Evolutionary conservation across 345 rosid genomes (phyloP), one percentile per base, ranked within the genome.

Genomic region (Camelina neglecta): DNA sequence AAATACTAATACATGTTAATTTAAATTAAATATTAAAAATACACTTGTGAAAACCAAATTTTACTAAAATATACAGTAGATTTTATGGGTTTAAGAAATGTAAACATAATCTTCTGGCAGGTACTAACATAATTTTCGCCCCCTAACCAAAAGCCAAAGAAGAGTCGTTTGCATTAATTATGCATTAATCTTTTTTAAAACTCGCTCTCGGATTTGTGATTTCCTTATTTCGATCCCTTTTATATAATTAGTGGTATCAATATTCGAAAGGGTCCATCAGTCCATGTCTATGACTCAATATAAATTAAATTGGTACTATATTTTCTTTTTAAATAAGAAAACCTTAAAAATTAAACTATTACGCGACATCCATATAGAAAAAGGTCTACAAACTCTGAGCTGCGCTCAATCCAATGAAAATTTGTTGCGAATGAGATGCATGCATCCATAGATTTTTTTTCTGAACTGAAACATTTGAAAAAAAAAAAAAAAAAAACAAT

Each of bases 71-170:
- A 11, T 36, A 55, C 11, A 20, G 16, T 50, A 8, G 44, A 51
- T 26, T 50, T 38, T 42, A 24, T 33, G 31, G 20, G 18, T 50
- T 50, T 33, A 35, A 31, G 47, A 58, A 48, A 15, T 23, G 48
- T 36, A 60, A 35, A 29, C 3, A 9, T 72, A 9, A 53, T 41
- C n/a, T 7, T 53, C 45, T n/a, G 15, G 33, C 10, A 64, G 23
- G 56, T 31, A 54, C 48, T 42, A 8, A 63, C 55, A 44, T 18
- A 33, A 24, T 75, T 18, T 12, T 59, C 23, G 67, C 39, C n/a
- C 7, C 20, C 44, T 57, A 57, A 66, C 44, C n/a, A 65, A 65
- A 73, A 55, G 71, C 57, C 65, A 42, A 60, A 50, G 66, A 58
- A 65, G 65, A 65, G 65, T 74, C 18, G 65, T 20, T 55, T 45